phyloP scores from a whole-genome alignment of 257 asterid species.

The Solanum arcanum region DNA sequence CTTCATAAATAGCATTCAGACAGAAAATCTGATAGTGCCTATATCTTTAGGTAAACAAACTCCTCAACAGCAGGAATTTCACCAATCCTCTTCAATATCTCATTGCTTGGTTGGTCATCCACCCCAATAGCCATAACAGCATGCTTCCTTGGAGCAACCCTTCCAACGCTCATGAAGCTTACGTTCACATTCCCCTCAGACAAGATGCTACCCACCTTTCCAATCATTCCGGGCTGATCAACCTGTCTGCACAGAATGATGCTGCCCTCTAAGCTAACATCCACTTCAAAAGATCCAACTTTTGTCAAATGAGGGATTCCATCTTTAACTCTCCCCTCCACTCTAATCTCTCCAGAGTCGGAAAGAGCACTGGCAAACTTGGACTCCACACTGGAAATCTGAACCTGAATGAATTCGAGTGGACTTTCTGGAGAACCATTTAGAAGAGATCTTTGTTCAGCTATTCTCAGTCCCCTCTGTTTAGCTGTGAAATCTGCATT shows the following conservation, averaged over 20 bases:
- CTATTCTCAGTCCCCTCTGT: conserved; percentile 65
- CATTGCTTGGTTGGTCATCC: conserved; percentile 71
- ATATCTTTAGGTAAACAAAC: conserved; percentile 67
- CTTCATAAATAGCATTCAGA: background rate
- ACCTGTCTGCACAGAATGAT: conserved; percentile 83
- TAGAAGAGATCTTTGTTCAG: conserved; percentile 51
- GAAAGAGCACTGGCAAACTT: conserved; percentile 80
- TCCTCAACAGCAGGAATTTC: conserved; percentile 79
- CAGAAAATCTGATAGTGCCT: background rate
- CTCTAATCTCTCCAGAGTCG: conserved; percentile 59
- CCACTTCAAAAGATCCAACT: conserved; percentile 85
- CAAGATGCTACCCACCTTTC: conserved; percentile 74
- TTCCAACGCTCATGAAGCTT: conserved; percentile 86
- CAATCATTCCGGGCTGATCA: conserved; percentile 95
- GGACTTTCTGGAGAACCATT: conserved; percentile 88
- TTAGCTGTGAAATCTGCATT: conserved; percentile 92
- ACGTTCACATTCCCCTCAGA: conserved; percentile 81
- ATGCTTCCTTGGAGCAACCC: conserved; percentile 81
- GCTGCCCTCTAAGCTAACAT: conserved; percentile 87
- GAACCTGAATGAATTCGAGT: conserved; percentile 63
- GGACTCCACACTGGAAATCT: conserved; percentile 74
- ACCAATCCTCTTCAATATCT: conserved; percentile 74
- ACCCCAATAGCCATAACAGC: conserved; percentile 96
- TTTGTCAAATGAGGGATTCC: conserved; percentile 73
- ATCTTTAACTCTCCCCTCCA: conserved; percentile 80